phyloP scores from a whole-genome alignment of 1,284 basidiomycete genomes.

The Grifola frondosa region DNA sequence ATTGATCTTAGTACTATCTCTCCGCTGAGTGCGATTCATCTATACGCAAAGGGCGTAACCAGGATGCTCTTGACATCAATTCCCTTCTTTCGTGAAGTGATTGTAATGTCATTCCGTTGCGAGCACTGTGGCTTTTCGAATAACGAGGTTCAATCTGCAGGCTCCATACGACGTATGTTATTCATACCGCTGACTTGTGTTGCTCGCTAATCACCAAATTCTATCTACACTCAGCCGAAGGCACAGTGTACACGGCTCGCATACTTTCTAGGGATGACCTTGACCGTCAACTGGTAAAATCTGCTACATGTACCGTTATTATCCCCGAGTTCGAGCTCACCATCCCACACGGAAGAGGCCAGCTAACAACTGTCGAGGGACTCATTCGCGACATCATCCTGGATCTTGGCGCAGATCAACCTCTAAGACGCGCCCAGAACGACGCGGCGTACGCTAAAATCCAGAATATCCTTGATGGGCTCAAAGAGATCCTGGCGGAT shows the following conservation, averaged over 20 bases:
- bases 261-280: conserved; percentile 79
- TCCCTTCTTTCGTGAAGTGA: conserved; percentile 94
- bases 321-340: conserved; percentile 92
- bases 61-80: conserved; percentile 92
- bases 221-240: conserved; percentile 49
- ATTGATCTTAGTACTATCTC: conserved; percentile 25
- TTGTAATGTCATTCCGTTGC: conserved; percentile 96
- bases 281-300: conserved; percentile 93
- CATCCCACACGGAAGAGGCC: conserved; percentile 86
- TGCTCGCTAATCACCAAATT: background rate
- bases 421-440: conserved; percentile 82
- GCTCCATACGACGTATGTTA: conserved; percentile 77
- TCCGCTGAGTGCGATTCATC: conserved; percentile 13
- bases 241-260: conserved; percentile 78
- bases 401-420: conserved; percentile 86
- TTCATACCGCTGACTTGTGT: background rate
- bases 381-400: conserved; percentile 83
- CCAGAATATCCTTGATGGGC: conserved; percentile 67
- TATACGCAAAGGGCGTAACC: conserved; percentile 76
- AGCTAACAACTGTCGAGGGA: conserved; percentile 95
- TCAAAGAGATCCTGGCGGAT: conserved; percentile 72
- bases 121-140: conserved; percentile 90
- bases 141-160: conserved; percentile 95
- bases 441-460: conserved; percentile 80
- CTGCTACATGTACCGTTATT: conserved; percentile 75